These are phyloP conservation scores for Pythium aquatile DNA, from an alignment of 352 stramenopile species.

Conservation along the genomic window DNA sequence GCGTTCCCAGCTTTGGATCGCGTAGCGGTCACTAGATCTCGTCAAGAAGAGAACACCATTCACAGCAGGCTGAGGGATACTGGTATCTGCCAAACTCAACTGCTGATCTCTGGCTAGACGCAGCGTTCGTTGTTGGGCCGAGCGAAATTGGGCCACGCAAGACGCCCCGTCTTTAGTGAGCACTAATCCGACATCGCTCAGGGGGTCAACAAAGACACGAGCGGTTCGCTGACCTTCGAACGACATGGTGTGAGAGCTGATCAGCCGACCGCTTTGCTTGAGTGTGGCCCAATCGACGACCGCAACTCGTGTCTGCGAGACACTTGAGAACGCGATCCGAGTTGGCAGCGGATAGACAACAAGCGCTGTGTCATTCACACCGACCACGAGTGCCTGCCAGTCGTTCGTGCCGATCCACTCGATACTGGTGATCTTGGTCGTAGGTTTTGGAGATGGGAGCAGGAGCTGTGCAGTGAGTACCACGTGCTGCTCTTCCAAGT, in stretches of 20 bases:
- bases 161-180: conserved; percentile 31
- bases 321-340: conserved; percentile 20
- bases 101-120: neutral
- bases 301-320: conserved; percentile 31
- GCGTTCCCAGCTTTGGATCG: conserved; percentile 46
- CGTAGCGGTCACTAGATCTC: conserved; percentile 17
- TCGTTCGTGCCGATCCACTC: conserved; percentile 28
- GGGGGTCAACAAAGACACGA: conserved; percentile 44
- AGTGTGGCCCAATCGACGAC: conserved; percentile 32
- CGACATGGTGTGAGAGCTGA: conserved; percentile 28
- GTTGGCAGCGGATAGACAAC: conserved; percentile 46
- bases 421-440: conserved; percentile 4
- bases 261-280: conserved; percentile 38
- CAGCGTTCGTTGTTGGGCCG: conserved; percentile 14
- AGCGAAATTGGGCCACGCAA: conserved; percentile 35
- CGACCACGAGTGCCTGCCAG: conserved; percentile 24
- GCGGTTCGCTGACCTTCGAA: conserved; percentile 22
- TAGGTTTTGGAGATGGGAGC: neutral
- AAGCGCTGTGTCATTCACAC: conserved; percentile 24
- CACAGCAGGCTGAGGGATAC: conserved; percentile 20
- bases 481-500: conserved; percentile 18
- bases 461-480: conserved; percentile 22
- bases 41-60: conserved; percentile 39
- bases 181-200: conserved; percentile 36
- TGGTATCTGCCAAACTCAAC: neutral